Conservation (phyloP, 495 filamentous ascomycete species). For the Pseudoneurospora amorphoporcata region DNA sequence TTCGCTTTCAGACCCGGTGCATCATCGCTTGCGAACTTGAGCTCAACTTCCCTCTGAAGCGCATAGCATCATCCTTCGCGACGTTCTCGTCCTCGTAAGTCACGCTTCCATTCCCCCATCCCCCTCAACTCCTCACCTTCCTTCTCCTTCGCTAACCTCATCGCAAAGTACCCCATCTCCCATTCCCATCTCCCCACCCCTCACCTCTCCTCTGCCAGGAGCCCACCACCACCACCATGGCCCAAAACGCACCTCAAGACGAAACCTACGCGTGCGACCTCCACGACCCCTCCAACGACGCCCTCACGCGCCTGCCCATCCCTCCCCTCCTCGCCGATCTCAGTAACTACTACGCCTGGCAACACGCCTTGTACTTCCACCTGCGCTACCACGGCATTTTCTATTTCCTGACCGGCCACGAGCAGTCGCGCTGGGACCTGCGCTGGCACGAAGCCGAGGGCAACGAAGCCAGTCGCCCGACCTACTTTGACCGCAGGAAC, state of each 20-base stretch:
- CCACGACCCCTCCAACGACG: background rate
- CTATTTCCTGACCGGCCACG: background rate
- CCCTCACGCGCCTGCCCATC: background rate
- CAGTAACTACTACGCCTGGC: background rate
- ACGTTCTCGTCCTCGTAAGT: background rate
- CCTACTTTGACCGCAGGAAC: background rate
- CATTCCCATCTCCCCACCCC: background rate
- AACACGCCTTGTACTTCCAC: background rate
- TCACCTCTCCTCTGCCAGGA: too few species aligned
- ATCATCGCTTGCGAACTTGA: too few species aligned
- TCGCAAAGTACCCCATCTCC: background rate
- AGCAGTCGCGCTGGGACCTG: background rate
- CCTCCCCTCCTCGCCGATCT: background rate
- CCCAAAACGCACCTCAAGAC: too few species aligned
- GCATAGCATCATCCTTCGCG: background rate
- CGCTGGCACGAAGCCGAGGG: background rate
- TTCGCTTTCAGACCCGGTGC: too few species aligned
- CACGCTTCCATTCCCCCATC: background rate
- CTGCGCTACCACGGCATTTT: background rate
- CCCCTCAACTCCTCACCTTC: background rate
- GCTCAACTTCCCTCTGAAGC: background rate
- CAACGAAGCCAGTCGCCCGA: background rate
- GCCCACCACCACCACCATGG: background rate
- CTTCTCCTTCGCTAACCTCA: rapidly evolving
- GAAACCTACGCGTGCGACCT: background rate